Evolutionary conservation across 1,284 basidiomycete genomes (phyloP), one percentile per base, ranked within the genome.

Genomic region (Malassezia japonica): DNA sequence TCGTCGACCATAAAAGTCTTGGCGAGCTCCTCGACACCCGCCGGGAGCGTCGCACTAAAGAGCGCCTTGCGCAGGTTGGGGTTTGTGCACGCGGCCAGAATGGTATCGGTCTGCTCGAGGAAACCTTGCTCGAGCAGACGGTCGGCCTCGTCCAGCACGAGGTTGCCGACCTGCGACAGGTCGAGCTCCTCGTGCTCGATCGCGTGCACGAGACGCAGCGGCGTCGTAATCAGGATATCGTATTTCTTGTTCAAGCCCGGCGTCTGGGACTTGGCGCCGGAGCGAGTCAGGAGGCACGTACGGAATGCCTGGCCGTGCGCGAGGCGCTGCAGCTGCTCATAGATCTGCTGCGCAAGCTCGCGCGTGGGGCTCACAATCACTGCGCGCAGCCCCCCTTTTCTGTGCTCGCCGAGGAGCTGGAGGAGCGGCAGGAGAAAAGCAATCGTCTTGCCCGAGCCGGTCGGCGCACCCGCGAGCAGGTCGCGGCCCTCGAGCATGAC

Each of bases 21-120:
- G 0, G 88, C 87, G 32, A 91, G 77, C 68, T 85, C 85, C 74
- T 98, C 92, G 0, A 82, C 85, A 9, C 83, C 82, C 5, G 87
- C 83, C 12, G 91, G 92, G 44, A 98, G 81, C 0, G 92, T 98
- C 0, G 92, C 92, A 56, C 87, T 91, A 74, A 96, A 87, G 28
- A 95, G 82, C 1, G 86, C 85, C 67, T 91, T 96, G 70, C 89
- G 87, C 0, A 89, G 64, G 1, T 77, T 66, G 0, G 81, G 74
- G 70, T 85, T 78, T 0, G 82, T 82, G 69, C 89, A 94, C n/a
- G 85, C 81, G 3, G 81, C 80, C 9, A 94, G 75, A 50, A 98
- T 83, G 65, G 91, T 87, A 76, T 91, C 81, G 1, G 90, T 82
- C 77, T 98, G 92, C 15, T 81, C 76, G 46, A 90, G 74, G 73